Evolutionary conservation across 306 rosid species (phyloP).

Genomic region (Fragaria ananassa): DNA sequence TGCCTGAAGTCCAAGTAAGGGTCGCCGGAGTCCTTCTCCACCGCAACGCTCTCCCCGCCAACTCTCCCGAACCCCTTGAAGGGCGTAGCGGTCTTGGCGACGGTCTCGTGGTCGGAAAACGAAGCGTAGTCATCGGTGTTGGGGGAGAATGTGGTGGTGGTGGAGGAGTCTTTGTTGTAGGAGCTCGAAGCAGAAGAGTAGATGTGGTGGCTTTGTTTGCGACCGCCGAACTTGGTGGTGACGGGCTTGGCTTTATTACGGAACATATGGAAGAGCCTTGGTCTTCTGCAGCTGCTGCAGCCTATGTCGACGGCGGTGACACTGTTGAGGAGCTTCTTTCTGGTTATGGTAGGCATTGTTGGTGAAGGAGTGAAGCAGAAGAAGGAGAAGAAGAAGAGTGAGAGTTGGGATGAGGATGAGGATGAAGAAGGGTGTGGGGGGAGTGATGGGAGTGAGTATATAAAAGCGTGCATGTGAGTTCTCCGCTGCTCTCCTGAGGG

Average conservation of each 20-base stretch:
- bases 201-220: slow-evolving; percentile 28
- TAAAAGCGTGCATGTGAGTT: slow-evolving; percentile 39
- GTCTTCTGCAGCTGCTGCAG: slow-evolving; percentile 64
- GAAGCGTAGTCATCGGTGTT: slow-evolving; percentile 33
- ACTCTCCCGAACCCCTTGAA: slow-evolving; percentile 56
- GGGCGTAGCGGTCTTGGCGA: slow-evolving; percentile 17
- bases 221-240: slow-evolving; percentile 31
- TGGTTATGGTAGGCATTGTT: slow-evolving; percentile 48
- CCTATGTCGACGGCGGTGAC: slow-evolving; percentile 60
- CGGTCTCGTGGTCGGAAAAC: slow-evolving; percentile 26
- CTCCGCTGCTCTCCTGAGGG: slow-evolving; percentile 14
- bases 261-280: slow-evolving; percentile 50
- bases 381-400: slow-evolving; percentile 8
- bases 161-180: slow-evolving; percentile 36
- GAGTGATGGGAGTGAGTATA: not conserved
- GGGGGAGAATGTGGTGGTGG: slow-evolving; percentile 38
- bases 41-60: slow-evolving; percentile 79
- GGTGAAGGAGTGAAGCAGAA: not conserved
- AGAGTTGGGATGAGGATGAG: slow-evolving; percentile 11
- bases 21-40: slow-evolving; percentile 89
- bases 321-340: slow-evolving; percentile 46
- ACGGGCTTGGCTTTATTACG: slow-evolving; percentile 45
- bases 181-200: slow-evolving; percentile 27
- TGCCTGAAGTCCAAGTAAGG: slow-evolving; percentile 82
- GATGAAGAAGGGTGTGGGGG: slow-evolving; percentile 8